A percentile compares a stretch with the other conserved stretches of the same genome.
Conservation (phyloP, 192 early-diverging fungal genomes). For the Rhizoclosmatium globosum region DNA sequence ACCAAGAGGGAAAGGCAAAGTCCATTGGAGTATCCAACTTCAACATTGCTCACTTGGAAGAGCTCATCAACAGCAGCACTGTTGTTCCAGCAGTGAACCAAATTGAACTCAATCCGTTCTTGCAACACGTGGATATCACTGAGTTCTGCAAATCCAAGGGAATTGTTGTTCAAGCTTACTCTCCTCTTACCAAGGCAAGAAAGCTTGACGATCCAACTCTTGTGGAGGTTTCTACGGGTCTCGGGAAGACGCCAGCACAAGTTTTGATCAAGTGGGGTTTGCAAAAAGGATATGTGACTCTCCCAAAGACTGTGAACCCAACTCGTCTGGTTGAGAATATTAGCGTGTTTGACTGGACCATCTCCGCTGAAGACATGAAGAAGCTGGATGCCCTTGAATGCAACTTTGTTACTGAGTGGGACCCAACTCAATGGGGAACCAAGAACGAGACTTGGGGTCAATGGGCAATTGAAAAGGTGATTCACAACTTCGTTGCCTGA, state of each 20-base stretch:
- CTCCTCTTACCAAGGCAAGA: constrained; percentile 61
- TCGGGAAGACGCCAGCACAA: constrained; percentile 66
- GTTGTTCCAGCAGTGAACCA: constrained; percentile 89
- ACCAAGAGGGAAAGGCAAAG: constrained; percentile 75
- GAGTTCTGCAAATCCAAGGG: constrained; percentile 73
- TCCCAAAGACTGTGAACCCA: constrained; percentile 65
- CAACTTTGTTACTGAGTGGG: constrained; percentile 53
- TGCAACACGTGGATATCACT: constrained; percentile 74
- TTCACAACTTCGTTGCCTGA: background rate
- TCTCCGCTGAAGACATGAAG: constrained; percentile 66
- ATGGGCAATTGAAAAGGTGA: background rate
- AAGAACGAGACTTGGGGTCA: background rate
- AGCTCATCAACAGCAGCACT: constrained; percentile 67
- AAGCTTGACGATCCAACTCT: constrained; percentile 58
- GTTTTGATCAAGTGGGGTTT: constrained; percentile 67
- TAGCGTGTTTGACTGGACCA: constrained; percentile 65
- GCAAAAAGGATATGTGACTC: constrained; percentile 61
- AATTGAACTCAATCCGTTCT: constrained; percentile 83
- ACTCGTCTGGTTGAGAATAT: constrained; percentile 65
- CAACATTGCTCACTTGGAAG: constrained; percentile 51
- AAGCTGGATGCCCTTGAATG: constrained; percentile 62
- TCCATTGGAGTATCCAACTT: constrained; percentile 91
- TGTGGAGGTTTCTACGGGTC: constrained; percentile 55
- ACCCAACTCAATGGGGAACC: constrained; percentile 11
- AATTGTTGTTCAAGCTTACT: constrained; percentile 84